Conservation (phyloP, 345 rosid species). For the Euphorbia tirucalli region DNA sequence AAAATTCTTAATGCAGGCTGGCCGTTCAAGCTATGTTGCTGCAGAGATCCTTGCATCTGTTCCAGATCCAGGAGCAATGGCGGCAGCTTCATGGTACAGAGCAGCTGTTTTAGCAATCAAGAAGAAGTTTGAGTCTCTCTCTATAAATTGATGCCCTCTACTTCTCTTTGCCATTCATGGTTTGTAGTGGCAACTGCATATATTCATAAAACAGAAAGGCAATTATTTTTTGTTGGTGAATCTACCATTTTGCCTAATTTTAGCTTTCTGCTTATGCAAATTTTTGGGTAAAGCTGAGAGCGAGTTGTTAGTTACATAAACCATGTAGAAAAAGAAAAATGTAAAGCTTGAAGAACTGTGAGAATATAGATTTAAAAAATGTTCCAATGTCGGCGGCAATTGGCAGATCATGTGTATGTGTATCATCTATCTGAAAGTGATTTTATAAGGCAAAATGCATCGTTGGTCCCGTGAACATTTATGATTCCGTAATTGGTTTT, state of each 20-base stretch:
- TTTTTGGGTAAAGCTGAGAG: constrained; percentile 44
- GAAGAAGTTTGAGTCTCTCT: constrained; percentile 30
- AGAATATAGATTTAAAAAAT: not conserved
- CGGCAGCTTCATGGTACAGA: constrained; percentile 83
- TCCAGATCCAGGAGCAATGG: constrained; percentile 97
- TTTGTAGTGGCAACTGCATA: constrained; percentile 12
- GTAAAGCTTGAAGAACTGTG: not conserved
- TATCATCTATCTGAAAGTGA: not conserved
- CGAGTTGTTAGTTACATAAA: constrained; percentile 10
- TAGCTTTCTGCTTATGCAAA: constrained; percentile 54
- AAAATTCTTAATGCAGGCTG: constrained; percentile 51
- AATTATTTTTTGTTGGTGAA: constrained; percentile 17
- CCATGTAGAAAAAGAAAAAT: not conserved
- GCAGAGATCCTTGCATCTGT: constrained; percentile 54
- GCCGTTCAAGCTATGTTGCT: constrained; percentile 75
- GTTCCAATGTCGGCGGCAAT: not conserved
- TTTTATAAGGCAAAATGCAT: not conserved
- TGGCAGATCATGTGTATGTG: not conserved
- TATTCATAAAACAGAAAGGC: constrained; percentile 5
- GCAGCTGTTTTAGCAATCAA: constrained; percentile 87
- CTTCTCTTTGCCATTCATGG: not conserved
- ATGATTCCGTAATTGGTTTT: too few species aligned
- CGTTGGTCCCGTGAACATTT: too few species aligned
- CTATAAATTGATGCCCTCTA: constrained; percentile 15
- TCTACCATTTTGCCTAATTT: constrained; percentile 15